Conservation (phyloP, 2,329 filamentous ascomycete species). For the Neonectria hederae region DNA sequence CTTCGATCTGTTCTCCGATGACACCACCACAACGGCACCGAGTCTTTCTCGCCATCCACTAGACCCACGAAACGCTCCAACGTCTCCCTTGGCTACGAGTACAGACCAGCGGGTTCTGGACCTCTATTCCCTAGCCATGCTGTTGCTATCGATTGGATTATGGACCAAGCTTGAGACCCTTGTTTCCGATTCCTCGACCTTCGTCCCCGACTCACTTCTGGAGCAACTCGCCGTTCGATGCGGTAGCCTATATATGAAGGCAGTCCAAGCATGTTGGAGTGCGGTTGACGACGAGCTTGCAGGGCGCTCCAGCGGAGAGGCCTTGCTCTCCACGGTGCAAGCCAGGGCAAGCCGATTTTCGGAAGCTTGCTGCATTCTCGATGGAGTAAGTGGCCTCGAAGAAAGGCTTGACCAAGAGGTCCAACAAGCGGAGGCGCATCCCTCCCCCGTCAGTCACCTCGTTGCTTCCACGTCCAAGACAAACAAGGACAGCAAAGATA, state of each 20-base stretch:
- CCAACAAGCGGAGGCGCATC: conserved; percentile 36
- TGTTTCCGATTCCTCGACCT: conserved; percentile 54
- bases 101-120: conserved; percentile 70
- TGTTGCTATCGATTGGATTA: conserved; percentile 78
- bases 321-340: conserved; percentile 63
- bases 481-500: conserved; percentile 29
- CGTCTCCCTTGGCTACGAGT: conserved; percentile 58
- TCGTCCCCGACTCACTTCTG: conserved; percentile 69
- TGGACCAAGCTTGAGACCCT: conserved; percentile 74
- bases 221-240: conserved; percentile 73
- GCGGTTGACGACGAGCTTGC: conserved; percentile 72
- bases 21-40: conserved; percentile 23
- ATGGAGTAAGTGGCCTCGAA: conserved; percentile 66
- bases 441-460: neutral
- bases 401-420: conserved; percentile 62
- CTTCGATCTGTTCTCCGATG: conserved; percentile 73
- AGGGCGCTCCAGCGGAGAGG: conserved; percentile 57
- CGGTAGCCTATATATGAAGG: conserved; percentile 78
- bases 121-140: conserved; percentile 76
- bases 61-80: conserved; percentile 62
- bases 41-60: conserved; percentile 68
- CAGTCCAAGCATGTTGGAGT: conserved; percentile 75
- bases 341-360: conserved; percentile 65
- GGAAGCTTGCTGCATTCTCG: conserved; percentile 68
- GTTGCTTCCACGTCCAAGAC: conserved; percentile 11